Conservation (phyloP, 371 early-diverging fungal genomes). For the Mortierella sp. region DNA sequence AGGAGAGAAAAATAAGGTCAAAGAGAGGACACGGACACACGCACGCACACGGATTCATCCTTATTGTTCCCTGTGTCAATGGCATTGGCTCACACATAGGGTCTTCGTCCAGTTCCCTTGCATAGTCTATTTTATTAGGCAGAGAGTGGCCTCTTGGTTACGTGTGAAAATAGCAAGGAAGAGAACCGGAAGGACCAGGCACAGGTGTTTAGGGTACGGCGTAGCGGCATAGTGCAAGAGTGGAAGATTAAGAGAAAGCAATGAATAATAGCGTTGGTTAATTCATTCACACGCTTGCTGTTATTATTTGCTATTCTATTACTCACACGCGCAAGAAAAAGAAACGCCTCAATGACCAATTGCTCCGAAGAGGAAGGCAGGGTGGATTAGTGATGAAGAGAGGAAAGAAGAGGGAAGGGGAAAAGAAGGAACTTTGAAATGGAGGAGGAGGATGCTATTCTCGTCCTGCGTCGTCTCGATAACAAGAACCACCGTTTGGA, state of each 20-base stretch:
- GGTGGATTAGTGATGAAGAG: not conserved
- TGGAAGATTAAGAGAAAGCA: not conserved
- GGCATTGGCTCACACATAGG: not conserved
- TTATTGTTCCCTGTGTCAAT: not conserved
- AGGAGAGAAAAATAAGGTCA: not conserved
- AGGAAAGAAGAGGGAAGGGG: not conserved
- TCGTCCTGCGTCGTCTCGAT: not conserved
- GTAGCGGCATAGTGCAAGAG: not conserved
- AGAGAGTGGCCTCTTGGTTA: not conserved
- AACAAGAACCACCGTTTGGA: not conserved
- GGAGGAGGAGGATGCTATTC: not conserved
- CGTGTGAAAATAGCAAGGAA: not conserved
- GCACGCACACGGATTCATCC: conserved; percentile 9
- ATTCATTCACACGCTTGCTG: conserved; percentile 2
- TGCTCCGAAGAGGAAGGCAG: not conserved
- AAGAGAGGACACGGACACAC: not conserved
- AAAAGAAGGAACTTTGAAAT: not conserved
- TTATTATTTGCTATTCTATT: not conserved
- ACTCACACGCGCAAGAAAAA: not conserved
- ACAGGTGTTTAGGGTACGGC: conserved; percentile 8
- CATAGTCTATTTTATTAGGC: not conserved
- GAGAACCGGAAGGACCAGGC: not conserved
- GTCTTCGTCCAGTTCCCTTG: not conserved
- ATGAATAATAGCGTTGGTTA: not conserved
- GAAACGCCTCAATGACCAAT: conserved; percentile 7